phyloP scores from a whole-genome alignment of 78 protist species.

The Tieghemostelium lacteum region DNA sequence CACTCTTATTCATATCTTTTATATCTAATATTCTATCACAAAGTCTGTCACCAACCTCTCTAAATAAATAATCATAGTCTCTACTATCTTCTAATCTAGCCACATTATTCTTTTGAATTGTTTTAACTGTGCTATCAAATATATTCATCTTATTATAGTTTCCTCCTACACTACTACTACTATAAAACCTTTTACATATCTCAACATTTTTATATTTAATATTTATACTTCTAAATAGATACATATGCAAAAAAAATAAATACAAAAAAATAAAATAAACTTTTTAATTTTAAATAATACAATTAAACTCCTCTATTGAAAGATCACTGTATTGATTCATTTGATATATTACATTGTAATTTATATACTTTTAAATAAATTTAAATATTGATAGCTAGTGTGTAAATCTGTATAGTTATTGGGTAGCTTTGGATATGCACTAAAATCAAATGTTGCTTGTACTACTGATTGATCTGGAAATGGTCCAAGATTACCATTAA shows the following conservation, averaged over 20 bases:
- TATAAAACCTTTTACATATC: no score
- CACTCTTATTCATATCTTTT: constrained; percentile 23
- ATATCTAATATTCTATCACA: constrained; percentile 74
- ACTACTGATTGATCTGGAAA: constrained; percentile 40
- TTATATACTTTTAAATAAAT: constrained; percentile 27
- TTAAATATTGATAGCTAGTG: constrained; percentile 57
- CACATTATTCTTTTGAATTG: constrained; percentile 26
- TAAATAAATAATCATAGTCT: constrained; percentile 48
- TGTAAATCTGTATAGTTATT: constrained; percentile 59
- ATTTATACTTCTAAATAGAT: no score
- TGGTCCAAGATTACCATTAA: constrained; percentile 22
- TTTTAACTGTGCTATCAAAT: constrained; percentile 64
- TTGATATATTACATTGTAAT: neutral
- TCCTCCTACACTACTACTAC: no score
- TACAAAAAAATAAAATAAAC: no score
- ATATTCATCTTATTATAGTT: constrained; percentile 27
- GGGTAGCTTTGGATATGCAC: constrained; percentile 39
- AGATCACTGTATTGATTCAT: no score
- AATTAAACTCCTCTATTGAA: no score
- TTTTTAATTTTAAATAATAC: no score
- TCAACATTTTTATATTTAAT: no score
- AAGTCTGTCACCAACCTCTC: constrained; percentile 61
- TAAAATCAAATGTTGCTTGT: constrained; percentile 58
- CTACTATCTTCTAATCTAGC: constrained; percentile 12
- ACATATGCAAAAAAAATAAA: no score